These are phyloP conservation scores for Pisolithus thermaeus DNA, from an alignment of 1,284 basidiomycete species.

Conservation along the genomic window DNA sequence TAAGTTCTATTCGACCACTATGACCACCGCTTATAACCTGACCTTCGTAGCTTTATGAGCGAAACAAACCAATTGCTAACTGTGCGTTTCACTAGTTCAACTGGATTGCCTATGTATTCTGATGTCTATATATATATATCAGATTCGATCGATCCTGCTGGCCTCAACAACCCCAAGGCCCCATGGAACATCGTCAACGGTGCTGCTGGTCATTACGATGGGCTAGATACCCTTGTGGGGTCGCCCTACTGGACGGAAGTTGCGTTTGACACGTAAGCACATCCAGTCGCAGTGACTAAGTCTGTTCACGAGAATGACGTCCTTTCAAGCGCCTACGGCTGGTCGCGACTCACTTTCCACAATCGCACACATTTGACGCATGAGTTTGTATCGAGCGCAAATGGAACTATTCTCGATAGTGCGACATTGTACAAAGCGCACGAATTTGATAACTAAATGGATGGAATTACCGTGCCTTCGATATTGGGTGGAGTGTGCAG, in stretches of 20 bases:
- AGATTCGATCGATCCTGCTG: constrained; percentile 21
- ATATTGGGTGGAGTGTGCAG: background rate
- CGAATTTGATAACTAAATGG: background rate
- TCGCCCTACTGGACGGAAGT: constrained; percentile 9
- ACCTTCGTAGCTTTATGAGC: constrained; percentile 17
- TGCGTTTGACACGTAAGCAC: constrained; percentile 15
- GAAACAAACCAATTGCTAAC: constrained; percentile 24
- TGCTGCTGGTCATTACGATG: constrained; percentile 25
- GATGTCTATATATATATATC: background rate
- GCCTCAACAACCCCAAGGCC: constrained; percentile 22
- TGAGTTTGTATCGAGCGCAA: constrained; percentile 25
- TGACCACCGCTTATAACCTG: background rate
- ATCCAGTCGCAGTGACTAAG: background rate
- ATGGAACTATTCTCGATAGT: constrained; percentile 20
- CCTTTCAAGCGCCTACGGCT: constrained; percentile 18
- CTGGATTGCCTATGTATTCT: background rate
- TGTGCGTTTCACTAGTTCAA: constrained; percentile 9
- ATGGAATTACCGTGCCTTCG: no score
- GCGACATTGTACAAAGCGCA: constrained; percentile 26
- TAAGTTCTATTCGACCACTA: constrained; percentile 2
- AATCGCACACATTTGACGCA: constrained; percentile 26
- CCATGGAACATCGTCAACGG: constrained; percentile 27
- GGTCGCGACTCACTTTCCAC: constrained; percentile 27
- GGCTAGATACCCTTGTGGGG: constrained; percentile 17
- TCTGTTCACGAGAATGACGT: background rate